phyloP scores from a whole-genome alignment of 352 stramenopile species.

The Pythium periplocum region DNA sequence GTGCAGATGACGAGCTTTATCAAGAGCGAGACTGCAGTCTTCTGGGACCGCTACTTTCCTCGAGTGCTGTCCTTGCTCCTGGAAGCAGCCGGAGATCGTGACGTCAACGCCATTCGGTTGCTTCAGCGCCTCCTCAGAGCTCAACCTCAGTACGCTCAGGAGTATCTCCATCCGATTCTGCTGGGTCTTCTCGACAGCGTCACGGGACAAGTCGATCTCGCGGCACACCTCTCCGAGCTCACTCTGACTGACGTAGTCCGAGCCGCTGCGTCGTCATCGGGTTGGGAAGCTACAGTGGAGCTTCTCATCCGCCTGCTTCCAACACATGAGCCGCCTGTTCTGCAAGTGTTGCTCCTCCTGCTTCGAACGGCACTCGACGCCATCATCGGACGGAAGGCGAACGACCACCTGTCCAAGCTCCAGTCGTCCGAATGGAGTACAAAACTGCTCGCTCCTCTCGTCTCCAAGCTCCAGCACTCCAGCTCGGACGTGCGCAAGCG shows the following conservation, averaged over 20 bases:
- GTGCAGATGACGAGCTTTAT: slow-evolving; percentile 18
- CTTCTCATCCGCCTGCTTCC: slow-evolving; percentile 34
- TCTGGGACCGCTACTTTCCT: slow-evolving; percentile 20
- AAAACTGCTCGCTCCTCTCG: slow-evolving; percentile 28
- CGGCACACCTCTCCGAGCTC: slow-evolving; percentile 42
- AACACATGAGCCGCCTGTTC: slow-evolving; percentile 27
- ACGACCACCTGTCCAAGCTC: slow-evolving; percentile 7
- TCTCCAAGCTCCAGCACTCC: slow-evolving; percentile 32
- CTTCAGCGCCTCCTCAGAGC: slow-evolving; percentile 36
- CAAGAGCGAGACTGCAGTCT: slow-evolving; percentile 14
- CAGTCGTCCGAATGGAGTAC: slow-evolving; percentile 25
- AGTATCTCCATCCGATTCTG: slow-evolving; percentile 57
- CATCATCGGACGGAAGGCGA: slow-evolving; percentile 14
- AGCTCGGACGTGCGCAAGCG: slow-evolving; percentile 67
- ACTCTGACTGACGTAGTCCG: slow-evolving; percentile 39
- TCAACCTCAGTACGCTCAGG: slow-evolving; percentile 33
- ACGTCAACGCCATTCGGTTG: slow-evolving; percentile 49
- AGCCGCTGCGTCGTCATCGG: slow-evolving; percentile 11
- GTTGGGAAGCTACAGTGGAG: slow-evolving; percentile 27
- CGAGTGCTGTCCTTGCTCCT: slow-evolving; percentile 15
- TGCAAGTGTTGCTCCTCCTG: slow-evolving; percentile 48
- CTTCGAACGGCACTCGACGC: slow-evolving; percentile 37
- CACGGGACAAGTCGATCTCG: slow-evolving; percentile 30
- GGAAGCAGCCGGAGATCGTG: slow-evolving; percentile 36
- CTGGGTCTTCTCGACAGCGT: slow-evolving; percentile 47